These are phyloP conservation scores for Boletus edulis DNA, from an alignment of 768 basidiomycete genomes.

Conservation along the genomic window DNA sequence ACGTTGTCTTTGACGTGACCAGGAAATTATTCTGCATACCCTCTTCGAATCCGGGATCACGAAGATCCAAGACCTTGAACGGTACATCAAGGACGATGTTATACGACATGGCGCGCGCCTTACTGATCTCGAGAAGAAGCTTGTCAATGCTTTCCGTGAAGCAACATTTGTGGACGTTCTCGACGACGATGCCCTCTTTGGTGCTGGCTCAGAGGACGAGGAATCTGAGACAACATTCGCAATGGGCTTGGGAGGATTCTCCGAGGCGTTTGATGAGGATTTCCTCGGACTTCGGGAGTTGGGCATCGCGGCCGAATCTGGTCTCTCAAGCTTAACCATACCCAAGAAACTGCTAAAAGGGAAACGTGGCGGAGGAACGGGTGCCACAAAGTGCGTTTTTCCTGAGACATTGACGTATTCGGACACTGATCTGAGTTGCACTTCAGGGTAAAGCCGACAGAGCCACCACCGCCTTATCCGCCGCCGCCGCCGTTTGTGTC, in stretches of 20 bases:
- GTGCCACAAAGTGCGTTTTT: conserved; percentile 47
- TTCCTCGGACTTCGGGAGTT: conserved; percentile 87
- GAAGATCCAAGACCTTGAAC: conserved; percentile 74
- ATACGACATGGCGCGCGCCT: conserved; percentile 77
- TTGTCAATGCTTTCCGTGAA: conserved; percentile 80
- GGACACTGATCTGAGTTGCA: conserved; percentile 3
- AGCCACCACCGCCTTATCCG: conserved; percentile 81
- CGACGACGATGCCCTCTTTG: conserved; percentile 53
- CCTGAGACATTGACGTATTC: background rate
- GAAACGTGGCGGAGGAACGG: conserved; percentile 45
- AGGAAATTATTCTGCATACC: conserved; percentile 94
- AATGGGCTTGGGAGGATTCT: conserved; percentile 76
- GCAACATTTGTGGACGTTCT: conserved; percentile 45
- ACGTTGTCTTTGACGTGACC: conserved; percentile 1
- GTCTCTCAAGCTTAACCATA: conserved; percentile 71
- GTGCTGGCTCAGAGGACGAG: conserved; percentile 50
- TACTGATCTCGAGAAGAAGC: conserved; percentile 80
- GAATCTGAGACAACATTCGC: conserved; percentile 65
- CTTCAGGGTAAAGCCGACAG: conserved; percentile 57
- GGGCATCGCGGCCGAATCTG: conserved; percentile 85
- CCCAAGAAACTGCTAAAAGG: conserved; percentile 76
- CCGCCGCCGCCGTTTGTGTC: conserved; percentile 81
- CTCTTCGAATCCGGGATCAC: conserved; percentile 87
- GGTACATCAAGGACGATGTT: conserved; percentile 87
- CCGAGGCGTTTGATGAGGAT: conserved; percentile 86